Conservation (phyloP, 192 early-diverging fungal genomes). For the Coemansia aciculifera region DNA sequence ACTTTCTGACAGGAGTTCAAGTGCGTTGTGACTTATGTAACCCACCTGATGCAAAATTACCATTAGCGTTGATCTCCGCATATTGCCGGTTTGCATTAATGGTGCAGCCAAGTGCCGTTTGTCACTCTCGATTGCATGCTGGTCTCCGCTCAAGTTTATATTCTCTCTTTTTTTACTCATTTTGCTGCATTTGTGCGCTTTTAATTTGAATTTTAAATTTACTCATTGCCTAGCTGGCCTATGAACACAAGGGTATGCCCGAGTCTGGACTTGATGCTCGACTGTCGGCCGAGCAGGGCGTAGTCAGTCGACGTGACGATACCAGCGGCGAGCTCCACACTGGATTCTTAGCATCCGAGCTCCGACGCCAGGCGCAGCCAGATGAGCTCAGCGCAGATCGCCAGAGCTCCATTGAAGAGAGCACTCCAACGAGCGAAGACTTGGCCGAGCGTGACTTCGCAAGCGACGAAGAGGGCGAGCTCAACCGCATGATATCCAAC, state of each 20-base stretch:
- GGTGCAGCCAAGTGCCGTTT: not conserved
- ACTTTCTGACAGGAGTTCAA: too few species aligned
- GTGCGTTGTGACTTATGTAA: too few species aligned
- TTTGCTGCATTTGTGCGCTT: not conserved
- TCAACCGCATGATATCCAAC: slow-evolving; percentile 65
- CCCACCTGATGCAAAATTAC: not conserved
- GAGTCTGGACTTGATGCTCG: slow-evolving; percentile 11
- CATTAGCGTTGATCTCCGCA: not conserved
- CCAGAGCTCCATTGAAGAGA: slow-evolving; percentile 5
- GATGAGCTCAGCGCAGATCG: not conserved
- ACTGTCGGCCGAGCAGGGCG: slow-evolving; percentile 3
- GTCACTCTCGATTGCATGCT: too few species aligned
- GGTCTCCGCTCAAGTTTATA: not conserved
- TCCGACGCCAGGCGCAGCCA: not conserved
- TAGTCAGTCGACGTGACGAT: not conserved
- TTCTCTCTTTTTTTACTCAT: not conserved
- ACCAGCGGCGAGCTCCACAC: not conserved
- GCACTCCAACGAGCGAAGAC: not conserved
- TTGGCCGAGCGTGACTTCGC: slow-evolving; percentile 2
- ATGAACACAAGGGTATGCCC: slow-evolving; percentile 16
- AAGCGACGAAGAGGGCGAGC: slow-evolving; percentile 47
- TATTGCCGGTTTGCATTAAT: not conserved
- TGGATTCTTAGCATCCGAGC: not conserved
- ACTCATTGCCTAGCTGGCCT: not conserved
- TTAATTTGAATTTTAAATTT: not conserved